Conservation (phyloP, 306 rosid species). For the Elaeagnus macrophylla region DNA sequence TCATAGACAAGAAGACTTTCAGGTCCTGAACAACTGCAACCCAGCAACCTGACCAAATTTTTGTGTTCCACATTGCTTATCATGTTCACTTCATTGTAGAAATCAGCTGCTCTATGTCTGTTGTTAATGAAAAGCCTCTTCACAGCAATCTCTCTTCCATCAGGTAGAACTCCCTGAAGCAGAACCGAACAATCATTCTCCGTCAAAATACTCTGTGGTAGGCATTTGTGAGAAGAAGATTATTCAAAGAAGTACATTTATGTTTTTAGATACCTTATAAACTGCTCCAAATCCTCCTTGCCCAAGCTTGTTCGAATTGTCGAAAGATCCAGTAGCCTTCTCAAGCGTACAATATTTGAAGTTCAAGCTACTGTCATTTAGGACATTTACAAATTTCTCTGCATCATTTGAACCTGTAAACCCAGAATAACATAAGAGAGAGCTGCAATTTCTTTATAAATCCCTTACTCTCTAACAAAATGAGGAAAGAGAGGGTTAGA, state of each 20-base stretch:
- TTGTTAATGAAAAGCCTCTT: conserved; percentile 81
- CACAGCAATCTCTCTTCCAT: conserved; percentile 91
- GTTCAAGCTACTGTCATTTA: conserved; percentile 62
- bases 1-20: conserved; percentile 92
- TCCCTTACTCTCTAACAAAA: too few species aligned
- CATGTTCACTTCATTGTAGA: conserved; percentile 84
- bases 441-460: too few species aligned
- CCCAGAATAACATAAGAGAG: not conserved
- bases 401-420: conserved; percentile 60
- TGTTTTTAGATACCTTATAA: conserved; percentile 46
- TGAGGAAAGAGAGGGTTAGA: too few species aligned
- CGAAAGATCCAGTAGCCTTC: conserved; percentile 69
- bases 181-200: conserved; percentile 1
- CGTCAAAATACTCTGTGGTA: too few species aligned
- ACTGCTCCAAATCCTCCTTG: conserved; percentile 97
- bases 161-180: conserved; percentile 58
- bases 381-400: conserved; percentile 50
- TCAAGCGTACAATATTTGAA: conserved; percentile 84
- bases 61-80: conserved; percentile 80
- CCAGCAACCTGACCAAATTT: conserved; percentile 68
- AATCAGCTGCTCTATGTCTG: conserved; percentile 74
- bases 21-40: conserved; percentile 91
- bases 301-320: conserved; percentile 61
- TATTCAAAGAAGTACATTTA: too few species aligned
- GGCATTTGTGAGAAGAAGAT: too few species aligned